A percentile compares a stretch with the other conserved stretches of the same genome.
Conservation (phyloP, 1,139 yeast species). For the Dujonia santamariae region DNA sequence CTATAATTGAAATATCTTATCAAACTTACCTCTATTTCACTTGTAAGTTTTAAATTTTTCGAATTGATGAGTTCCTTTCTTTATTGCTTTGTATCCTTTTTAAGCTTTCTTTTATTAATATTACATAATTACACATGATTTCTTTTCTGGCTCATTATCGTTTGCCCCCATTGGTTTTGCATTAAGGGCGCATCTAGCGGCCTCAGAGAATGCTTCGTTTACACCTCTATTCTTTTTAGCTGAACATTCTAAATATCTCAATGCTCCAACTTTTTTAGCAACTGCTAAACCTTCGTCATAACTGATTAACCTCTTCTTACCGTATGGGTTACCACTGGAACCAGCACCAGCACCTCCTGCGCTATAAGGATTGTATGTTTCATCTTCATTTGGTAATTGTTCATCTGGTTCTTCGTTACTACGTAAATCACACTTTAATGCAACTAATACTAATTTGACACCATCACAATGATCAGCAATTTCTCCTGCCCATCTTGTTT, state of each 20-base stretch:
- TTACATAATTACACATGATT: conserved; percentile 41
- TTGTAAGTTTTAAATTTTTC: not conserved
- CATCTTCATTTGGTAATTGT: conserved; percentile 31
- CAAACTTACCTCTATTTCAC: not conserved
- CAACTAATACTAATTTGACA: conserved; percentile 88
- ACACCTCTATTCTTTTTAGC: conserved; percentile 95
- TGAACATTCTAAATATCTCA: conserved; percentile 86
- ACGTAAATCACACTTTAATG: conserved; percentile 90
- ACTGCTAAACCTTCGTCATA: conserved; percentile 83
- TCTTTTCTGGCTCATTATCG: conserved; percentile 45
- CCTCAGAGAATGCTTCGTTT: conserved; percentile 95
- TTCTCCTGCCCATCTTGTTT: conserved; percentile 92
- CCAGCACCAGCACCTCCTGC: conserved; percentile 11
- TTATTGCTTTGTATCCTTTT: not conserved
- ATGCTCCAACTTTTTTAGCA: conserved; percentile 83
- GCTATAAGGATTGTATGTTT: conserved; percentile 33
- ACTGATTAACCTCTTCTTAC: conserved; percentile 57
- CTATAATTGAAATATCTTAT: too few species aligned
- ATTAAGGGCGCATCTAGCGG: conserved; percentile 91
- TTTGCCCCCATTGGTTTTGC: conserved; percentile 82
- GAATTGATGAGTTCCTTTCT: too few species aligned
- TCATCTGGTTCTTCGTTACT: conserved; percentile 35
- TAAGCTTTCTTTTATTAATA: conserved; percentile 1
- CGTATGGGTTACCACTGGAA: conserved; percentile 28
- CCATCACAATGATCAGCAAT: conserved; percentile 97